Base-by-base conservation (phyloP, 1,284 basidiomycete genomes). In the Laetiporus sulphureus region DNA sequence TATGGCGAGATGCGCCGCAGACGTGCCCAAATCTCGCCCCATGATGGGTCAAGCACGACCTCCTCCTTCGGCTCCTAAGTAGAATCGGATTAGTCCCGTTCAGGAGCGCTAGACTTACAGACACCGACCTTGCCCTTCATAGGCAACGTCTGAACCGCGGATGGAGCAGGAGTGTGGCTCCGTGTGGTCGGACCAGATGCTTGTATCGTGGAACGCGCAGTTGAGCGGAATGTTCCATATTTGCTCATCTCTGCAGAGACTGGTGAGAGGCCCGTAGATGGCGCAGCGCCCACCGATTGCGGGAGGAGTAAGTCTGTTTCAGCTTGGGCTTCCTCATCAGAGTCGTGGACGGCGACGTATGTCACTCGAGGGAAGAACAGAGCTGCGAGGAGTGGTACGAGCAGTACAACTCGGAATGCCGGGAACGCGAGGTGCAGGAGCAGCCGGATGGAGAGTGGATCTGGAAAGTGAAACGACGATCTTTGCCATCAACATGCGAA, bases 1-100 rank as follows among this genome's bases (percentile, higher is more conserved):
- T 88, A 89, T 3, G 89, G 90, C 20, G 73, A 66, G 27, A 92
- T 69, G 43, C 75, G 75, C 38, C 68, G 65, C 44, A 90, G 64
- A 38, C 83, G 75, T 18, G 58, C 64, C 61, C 68, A 69, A 35
- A 81, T 62, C 59, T 84, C 82, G 30, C 60, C 49, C 83, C 82
- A 87, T 4, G 79, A 72, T 7, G 81, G 81, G 50, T 83, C 80
- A 23, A 75, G 64, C 5, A 68, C 63, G 25, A 82, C 67, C 43
- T 83, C 79, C 34, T 72, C 70, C 56, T 75, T 77, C 50, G 72
- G 73, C 15, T 61, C 52, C 51, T 69, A 61, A 41, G 12, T 40
- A 41, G 23, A 44, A 33, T 27, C 38, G 45, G 32, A 42, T 34
- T 32, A 30, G 48, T 35, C 32, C 35, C 21, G 44, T 49, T 43